Evolutionary conservation across 148 eudicot genomes (phyloP), one percentile per base, ranked within the genome.

Genomic region (Beta vulgaris): DNA sequence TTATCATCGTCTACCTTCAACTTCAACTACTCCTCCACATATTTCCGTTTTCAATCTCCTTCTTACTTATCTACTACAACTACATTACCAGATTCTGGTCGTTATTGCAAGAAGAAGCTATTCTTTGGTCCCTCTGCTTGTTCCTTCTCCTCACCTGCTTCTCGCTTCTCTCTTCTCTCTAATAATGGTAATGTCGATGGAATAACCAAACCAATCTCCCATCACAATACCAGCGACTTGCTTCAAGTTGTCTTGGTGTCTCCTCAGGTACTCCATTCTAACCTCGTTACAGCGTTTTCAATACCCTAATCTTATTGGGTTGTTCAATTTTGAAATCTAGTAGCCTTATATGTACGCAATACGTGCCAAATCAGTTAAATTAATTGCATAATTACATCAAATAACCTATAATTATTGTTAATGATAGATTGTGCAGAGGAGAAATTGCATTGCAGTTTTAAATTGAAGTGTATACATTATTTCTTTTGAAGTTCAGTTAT

Each of bases 191-290:
- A 75, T 72, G 66, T 72, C 35, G 44, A 26, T 39, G 75, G 68
- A 61, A 70, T 34, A 34, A 69, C 78, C 7, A 51, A 78, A 18
- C 69, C 73, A 43, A 75, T 26, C 19, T 15, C 85, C 1, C 68
- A 25, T 15, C 42, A 43, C 21, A 67, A 26, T 39, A 67, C 3
- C 25, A 64, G 74, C 65, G 82, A 82, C 59, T 48, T 88, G 76
- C 92, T 92, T 80, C 92, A 92, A 79, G 97, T 92, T 62, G 95
- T 92, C 16, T 80, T 92, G 71, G 91, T 92, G 60, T 92, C 97
- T 64, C 97, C 92, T 31, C 95, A 90, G 92, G 95, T 92, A 74
- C 12, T 7, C 37, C 7, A 2, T 43, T 43, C 13, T 43, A 9
- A 3, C 43, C 9, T 39, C n/a, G n/a, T n/a, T n/a, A n/a, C n/a